Base-by-base conservation (phyloP, 163 green algal species). In the Scenedesmus sp. region DNA sequence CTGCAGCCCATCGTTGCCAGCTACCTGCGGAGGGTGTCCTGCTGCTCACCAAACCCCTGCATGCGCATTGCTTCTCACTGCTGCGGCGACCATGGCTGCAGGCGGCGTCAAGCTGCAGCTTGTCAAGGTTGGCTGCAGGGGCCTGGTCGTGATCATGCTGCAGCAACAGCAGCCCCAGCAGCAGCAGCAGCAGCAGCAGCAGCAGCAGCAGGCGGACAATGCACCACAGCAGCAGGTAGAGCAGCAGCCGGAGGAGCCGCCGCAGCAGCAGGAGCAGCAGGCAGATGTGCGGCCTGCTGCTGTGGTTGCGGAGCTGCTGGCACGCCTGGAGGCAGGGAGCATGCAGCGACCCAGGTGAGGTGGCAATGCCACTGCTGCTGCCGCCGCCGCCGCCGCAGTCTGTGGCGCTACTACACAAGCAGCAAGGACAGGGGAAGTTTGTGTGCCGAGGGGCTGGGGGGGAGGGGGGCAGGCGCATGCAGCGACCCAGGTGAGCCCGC, bases 81-180 rank as follows among this genome's bases (percentile, higher is more conserved):
- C 3, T 30, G n/a, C n/a, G 13, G n/a, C n/a, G n/a, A 16, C 26
- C 22, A 2, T 40, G 30, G 26, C 42, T 84, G 79, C 79, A 84
- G 42, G 43, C 44, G 76, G 86, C 3, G 65, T n/a, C 73, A 86
- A 86, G 73, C 73, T 91, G 30, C 51, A 91, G 53, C 49, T 91
- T n/a, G 76, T 91, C 7, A 86, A 86, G 73, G 73, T 86, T 2
- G 86, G 72, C 24, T 91, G 86, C 22, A 81, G 56, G 42, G 86
- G 86, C 15, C 44, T 91, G 73, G 76, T 86, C 5, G 86, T 91
- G 2, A 72, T 91, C 12, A 46, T 6, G 49, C 82, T 44, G 53
- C 73, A 37, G 70, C 86, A 26, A 24, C 49, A 59, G 33, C 12
- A 33, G 37, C 40, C 13, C 4, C 30, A 44, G 81, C 49, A 42